These are phyloP conservation scores for Bothriochloa decipiens DNA, from an alignment of 176 grass and related monocot genomes.

Conservation along the genomic window DNA sequence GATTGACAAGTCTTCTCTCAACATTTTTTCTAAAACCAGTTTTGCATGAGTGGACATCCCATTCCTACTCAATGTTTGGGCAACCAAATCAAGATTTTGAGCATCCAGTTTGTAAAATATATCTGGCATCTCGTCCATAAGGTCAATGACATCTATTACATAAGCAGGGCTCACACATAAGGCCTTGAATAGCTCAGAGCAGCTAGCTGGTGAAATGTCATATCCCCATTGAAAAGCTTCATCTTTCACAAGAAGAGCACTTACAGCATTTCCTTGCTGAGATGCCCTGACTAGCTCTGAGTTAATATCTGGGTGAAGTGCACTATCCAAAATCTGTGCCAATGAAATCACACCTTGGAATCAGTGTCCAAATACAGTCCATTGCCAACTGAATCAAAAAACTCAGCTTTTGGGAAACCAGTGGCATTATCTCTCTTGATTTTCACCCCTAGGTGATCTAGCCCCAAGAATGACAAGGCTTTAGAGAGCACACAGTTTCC, in stretches of 20 bases:
- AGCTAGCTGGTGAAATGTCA: conserved; percentile 54
- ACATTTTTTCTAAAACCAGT: conserved; percentile 63
- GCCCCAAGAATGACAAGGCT: conserved; percentile 71
- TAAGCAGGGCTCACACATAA: conserved; percentile 47
- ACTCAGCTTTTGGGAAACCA: conserved; percentile 79
- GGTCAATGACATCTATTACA: conserved; percentile 52
- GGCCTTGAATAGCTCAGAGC: conserved; percentile 53
- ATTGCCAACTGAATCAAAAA: conserved; percentile 93
- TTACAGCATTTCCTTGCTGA: conserved; percentile 55
- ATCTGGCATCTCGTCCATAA: conserved; percentile 63
- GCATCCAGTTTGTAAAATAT: conserved; percentile 56
- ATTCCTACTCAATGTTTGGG: conserved; percentile 55
- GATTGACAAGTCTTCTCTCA: conserved; percentile 55
- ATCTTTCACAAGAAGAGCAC: conserved; percentile 62
- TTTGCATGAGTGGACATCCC: conserved; percentile 49
- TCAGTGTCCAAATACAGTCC: conserved; percentile 90
- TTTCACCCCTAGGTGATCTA: conserved; percentile 79
- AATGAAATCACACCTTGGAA: conserved; percentile 64
- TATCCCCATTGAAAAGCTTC: conserved; percentile 74
- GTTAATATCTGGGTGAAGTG: conserved; percentile 57
- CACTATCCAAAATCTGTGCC: conserved; percentile 61
- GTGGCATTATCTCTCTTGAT: conserved; percentile 83
- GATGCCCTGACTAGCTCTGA: conserved; percentile 55
- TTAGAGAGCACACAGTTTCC: conserved; percentile 73
- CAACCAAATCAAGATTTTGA: conserved; percentile 68